phyloP scores from a whole-genome alignment of 2,329 filamentous ascomycete genomes.

The Curvularia sp. region DNA sequence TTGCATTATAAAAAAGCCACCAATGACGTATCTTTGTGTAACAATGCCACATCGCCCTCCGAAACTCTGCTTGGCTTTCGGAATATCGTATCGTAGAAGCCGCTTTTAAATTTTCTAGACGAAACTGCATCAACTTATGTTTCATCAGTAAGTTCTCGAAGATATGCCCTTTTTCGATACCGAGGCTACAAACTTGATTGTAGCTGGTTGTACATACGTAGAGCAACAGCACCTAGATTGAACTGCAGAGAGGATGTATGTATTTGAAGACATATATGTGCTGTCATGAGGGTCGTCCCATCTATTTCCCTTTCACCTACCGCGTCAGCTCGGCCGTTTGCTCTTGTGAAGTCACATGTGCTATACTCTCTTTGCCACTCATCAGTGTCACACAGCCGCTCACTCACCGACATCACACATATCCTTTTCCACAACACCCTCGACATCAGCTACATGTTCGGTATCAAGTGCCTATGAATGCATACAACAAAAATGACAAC shows the following conservation, averaged over 20 bases:
- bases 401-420: neutral
- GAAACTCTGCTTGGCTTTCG: neutral
- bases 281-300: neutral
- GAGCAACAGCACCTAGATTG: neutral
- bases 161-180: neutral
- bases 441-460: neutral
- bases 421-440: neutral
- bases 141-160: neutral
- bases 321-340: neutral
- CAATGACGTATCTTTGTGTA: conserved; percentile 6
- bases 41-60: conserved; percentile 1
- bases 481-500: conserved; percentile 6
- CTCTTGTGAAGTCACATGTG: neutral
- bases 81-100: neutral
- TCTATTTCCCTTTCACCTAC: neutral
- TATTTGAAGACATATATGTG: neutral
- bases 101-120: neutral
- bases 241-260: neutral
- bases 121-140: no score
- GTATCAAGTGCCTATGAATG: neutral
- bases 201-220: neutral
- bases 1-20: conserved; percentile 3
- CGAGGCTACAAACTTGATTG: neutral
- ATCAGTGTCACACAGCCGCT: neutral
- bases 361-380: conserved; percentile 1